phyloP scores from a whole-genome alignment of 2,329 filamentous ascomycete species.

The Pseudogymnoascus sp. region DNA sequence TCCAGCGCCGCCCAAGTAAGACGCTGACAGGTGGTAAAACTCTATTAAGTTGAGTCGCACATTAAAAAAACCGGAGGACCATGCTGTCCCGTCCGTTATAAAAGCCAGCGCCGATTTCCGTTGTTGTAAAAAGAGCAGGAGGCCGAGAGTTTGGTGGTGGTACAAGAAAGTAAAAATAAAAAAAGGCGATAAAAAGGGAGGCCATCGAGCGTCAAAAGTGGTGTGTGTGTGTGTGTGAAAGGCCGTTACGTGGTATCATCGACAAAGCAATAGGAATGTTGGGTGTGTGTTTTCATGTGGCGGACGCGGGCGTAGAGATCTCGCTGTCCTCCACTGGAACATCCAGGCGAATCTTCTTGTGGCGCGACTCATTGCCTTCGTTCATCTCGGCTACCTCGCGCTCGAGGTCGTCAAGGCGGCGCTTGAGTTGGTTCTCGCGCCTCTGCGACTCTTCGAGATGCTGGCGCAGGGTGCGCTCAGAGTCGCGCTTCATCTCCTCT shows the following conservation, averaged over 20 bases:
- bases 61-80: slow-evolving; percentile 8
- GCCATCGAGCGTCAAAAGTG: slow-evolving; percentile 8
- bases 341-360: slow-evolving; percentile 50
- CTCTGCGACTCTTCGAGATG: slow-evolving; percentile 70
- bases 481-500: slow-evolving; percentile 48
- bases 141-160: slow-evolving; percentile 5
- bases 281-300: slow-evolving; percentile 7
- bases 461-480: slow-evolving; percentile 46
- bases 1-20: slow-evolving; percentile 8
- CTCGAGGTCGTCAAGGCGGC: slow-evolving; percentile 72
- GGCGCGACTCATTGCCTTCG: slow-evolving; percentile 40
- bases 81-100: background rate
- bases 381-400: slow-evolving; percentile 36
- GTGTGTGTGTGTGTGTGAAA: background rate
- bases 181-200: background rate
- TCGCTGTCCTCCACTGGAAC: slow-evolving; percentile 32
- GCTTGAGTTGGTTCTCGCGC: slow-evolving; percentile 74
- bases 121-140: background rate
- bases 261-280: slow-evolving; percentile 10
- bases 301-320: slow-evolving; percentile 10
- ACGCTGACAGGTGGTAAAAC: slow-evolving; percentile 4
- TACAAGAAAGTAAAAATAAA: background rate
- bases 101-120: background rate
- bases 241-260: slow-evolving; percentile 11
- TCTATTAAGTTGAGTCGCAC: slow-evolving; percentile 1